phyloP scores from a whole-genome alignment of 208 protist genomes.

The Porcisia deanei region DNA sequence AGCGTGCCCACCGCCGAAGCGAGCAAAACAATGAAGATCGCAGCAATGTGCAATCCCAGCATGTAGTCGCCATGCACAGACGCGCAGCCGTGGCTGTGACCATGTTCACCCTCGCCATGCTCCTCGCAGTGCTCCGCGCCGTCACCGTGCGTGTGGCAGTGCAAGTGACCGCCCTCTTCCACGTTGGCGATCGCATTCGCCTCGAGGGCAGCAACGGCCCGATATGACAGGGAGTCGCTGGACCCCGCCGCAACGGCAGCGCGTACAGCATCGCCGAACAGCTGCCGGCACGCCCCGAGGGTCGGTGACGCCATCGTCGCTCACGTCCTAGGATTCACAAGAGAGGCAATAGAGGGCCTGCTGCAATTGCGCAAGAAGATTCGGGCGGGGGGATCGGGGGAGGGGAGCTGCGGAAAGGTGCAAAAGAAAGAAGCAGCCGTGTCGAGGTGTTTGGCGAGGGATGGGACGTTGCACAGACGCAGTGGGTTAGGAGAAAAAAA shows the following conservation, averaged over 20 bases:
- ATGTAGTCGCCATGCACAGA: constrained; percentile 38
- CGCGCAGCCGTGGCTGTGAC: constrained; percentile 22
- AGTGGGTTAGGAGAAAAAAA: not conserved
- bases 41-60: constrained; percentile 53
- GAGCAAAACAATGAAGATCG: constrained; percentile 66
- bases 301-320: constrained; percentile 5
- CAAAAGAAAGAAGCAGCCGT: not conserved
- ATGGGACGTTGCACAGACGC: not conserved
- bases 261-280: constrained; percentile 4
- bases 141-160: not conserved
- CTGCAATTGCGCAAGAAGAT: not conserved
- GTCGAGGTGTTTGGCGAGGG: not conserved
- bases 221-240: not conserved
- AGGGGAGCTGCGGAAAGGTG: not conserved
- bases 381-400: not conserved
- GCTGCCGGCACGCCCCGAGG: constrained; percentile 14
- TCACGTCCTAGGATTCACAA: not conserved
- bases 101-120: not conserved
- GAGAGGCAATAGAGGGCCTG: not conserved
- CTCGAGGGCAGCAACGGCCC: not conserved
- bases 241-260: constrained; percentile 3
- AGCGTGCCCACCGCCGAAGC: constrained; percentile 54
- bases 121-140: not conserved
- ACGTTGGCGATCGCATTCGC: not conserved
- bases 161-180: not conserved